A percentile compares a stretch with the other conserved stretches of the same genome.
These are phyloP conservation scores for Penicillium sp. DNA, from an alignment of 2,329 filamentous ascomycete species.

Conservation along the genomic window DNA sequence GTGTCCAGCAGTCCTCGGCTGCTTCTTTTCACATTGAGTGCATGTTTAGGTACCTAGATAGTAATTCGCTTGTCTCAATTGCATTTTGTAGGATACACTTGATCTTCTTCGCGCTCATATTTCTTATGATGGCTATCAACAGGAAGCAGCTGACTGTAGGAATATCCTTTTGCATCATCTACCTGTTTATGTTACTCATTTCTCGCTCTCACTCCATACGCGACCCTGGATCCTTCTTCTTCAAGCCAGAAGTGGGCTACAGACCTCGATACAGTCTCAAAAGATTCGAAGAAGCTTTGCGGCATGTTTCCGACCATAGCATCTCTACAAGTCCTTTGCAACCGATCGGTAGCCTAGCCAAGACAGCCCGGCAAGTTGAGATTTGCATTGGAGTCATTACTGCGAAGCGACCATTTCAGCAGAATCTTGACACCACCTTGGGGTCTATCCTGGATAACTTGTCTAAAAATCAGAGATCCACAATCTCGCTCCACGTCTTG, in stretches of 20 bases:
- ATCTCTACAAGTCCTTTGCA: neutral
- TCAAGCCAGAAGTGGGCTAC: neutral
- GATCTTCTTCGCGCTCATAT: neutral
- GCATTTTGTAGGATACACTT: neutral
- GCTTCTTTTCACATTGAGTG: neutral
- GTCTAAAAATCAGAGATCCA: neutral
- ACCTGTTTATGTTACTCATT: neutral
- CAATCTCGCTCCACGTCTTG: conserved; percentile 29
- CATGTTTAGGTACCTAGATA: neutral
- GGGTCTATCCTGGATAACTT: neutral
- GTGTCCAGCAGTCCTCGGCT: neutral
- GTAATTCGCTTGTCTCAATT: neutral
- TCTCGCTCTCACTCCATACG: neutral
- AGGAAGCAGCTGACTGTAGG: neutral
- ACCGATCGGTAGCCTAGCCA: neutral
- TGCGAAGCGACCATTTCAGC: neutral
- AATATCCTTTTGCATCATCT: neutral
- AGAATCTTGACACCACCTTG: neutral
- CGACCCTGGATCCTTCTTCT: neutral
- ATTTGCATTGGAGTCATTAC: neutral
- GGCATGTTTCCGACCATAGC: neutral
- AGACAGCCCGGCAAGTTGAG: neutral
- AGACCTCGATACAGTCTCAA: neutral
- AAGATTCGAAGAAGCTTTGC: neutral
- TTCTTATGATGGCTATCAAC: neutral